phyloP scores from a whole-genome alignment of 805 yeast genomes.

The Saccharomycopsis fibuligera region DNA sequence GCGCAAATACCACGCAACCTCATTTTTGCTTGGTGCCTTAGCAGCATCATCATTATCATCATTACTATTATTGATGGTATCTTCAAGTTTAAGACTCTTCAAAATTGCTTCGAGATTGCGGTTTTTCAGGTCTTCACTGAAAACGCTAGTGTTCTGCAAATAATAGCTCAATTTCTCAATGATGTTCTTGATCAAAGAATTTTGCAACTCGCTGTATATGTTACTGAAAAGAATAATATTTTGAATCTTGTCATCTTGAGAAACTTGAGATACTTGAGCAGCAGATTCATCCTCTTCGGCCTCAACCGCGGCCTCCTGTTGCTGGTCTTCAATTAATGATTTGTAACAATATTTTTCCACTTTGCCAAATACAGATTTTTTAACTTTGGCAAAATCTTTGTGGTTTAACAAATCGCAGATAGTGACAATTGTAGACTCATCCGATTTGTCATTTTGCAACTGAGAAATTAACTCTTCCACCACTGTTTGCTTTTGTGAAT shows the following conservation, averaged over 20 bases:
- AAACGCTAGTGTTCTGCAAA: not conserved
- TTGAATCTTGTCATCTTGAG: not conserved
- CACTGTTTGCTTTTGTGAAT: conserved; percentile 2
- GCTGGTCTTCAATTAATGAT: too few species aligned
- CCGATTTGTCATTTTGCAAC: not conserved
- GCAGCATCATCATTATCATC: too few species aligned
- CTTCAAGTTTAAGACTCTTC: not conserved
- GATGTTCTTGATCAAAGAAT: not conserved
- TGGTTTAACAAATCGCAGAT: conserved; percentile 3
- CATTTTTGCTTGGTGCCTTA: conserved; percentile 2
- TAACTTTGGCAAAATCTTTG: not conserved
- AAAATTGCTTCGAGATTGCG: not conserved
- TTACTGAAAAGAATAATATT: conserved; percentile 3
- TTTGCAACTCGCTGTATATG: not conserved
- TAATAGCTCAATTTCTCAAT: not conserved
- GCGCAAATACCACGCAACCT: conserved; percentile 2
- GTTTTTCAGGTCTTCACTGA: not conserved
- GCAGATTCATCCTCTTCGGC: too few species aligned
- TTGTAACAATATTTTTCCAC: conserved; percentile 12
- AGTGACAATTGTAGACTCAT: not conserved
- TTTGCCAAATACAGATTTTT: not conserved
- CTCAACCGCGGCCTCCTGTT: too few species aligned
- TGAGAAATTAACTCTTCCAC: conserved; percentile 2
- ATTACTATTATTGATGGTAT: too few species aligned
- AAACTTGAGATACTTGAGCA: not conserved